Evolutionary conservation across 106 monocot species (phyloP).

Genomic region (Agapanthus africanus): DNA sequence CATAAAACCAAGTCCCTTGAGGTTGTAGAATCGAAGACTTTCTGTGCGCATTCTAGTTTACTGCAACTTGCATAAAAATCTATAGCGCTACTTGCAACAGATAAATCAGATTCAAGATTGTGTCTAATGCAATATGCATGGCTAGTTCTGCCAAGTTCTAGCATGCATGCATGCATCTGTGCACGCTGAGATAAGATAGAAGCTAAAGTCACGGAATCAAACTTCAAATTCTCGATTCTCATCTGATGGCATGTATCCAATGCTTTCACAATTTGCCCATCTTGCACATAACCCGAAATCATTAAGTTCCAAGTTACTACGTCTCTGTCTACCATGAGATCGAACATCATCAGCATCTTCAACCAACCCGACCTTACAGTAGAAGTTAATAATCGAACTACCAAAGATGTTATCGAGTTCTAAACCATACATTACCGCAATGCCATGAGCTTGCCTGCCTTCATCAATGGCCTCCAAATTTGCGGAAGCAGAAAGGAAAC

Average conservation of each 20-base stretch:
- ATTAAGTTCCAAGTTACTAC: slow-evolving; percentile 46
- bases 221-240: slow-evolving; percentile 21
- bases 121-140: slow-evolving; percentile 50
- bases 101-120: slow-evolving; percentile 26
- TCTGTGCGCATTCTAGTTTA: slow-evolving; percentile 23
- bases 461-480: slow-evolving; percentile 28
- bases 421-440: slow-evolving; percentile 28
- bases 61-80: slow-evolving; percentile 43
- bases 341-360: slow-evolving; percentile 37
- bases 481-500: slow-evolving; percentile 34
- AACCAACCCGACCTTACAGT: slow-evolving; percentile 27
- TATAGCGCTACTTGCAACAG: slow-evolving; percentile 21
- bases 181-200: slow-evolving; percentile 32
- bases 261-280: slow-evolving; percentile 31
- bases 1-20: slow-evolving; percentile 32
- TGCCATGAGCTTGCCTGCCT: slow-evolving; percentile 41
- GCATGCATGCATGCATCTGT: slow-evolving; percentile 4
- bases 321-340: slow-evolving; percentile 19
- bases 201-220: slow-evolving; percentile 49
- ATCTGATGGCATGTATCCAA: slow-evolving; percentile 27
- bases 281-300: slow-evolving; percentile 34
- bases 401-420: slow-evolving; percentile 34
- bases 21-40: slow-evolving; percentile 17
- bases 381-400: slow-evolving; percentile 32
- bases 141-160: slow-evolving; percentile 24